These are phyloP conservation scores for Colletotrichum orchidophilum DNA, from an alignment of 2,329 filamentous ascomycete genomes.

Conservation along the genomic window DNA sequence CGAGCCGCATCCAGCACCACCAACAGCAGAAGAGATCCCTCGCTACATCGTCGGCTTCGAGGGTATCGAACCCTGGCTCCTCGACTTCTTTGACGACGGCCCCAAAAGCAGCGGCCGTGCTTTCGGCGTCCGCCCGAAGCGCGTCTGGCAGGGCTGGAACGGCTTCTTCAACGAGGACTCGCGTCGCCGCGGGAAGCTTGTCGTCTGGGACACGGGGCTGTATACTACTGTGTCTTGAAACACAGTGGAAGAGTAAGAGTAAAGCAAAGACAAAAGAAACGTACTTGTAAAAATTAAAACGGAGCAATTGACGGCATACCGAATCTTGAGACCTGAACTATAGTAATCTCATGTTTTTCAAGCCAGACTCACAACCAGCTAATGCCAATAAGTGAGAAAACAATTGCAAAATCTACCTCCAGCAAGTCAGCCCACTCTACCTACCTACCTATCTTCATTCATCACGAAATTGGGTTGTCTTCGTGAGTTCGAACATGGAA, in stretches of 20 bases:
- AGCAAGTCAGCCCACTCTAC: no score
- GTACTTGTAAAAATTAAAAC: background rate
- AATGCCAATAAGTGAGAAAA: no score
- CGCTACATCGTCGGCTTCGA: constrained; percentile 71
- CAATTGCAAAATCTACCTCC: no score
- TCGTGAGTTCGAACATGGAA: background rate
- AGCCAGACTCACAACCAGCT: no score
- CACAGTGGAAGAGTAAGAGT: background rate
- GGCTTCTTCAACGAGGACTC: constrained; percentile 71
- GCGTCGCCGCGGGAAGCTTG: constrained; percentile 63
- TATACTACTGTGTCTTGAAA: constrained; percentile 34
- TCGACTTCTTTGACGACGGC: constrained; percentile 53
- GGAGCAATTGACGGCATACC: no score
- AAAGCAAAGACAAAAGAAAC: no score
- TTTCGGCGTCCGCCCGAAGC: constrained; percentile 53
- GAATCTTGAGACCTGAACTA: no score
- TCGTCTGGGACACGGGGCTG: constrained; percentile 67
- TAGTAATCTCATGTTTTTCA: no score
- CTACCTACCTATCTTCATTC: no score
- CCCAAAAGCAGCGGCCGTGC: constrained; percentile 44
- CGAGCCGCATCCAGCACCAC: background rate
- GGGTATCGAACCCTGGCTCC: constrained; percentile 60
- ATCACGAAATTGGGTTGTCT: background rate
- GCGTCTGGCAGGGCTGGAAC: constrained; percentile 67
- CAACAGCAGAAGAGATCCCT: constrained; percentile 51